phyloP scores from a whole-genome alignment of 2,329 filamentous ascomycete genomes.

The Cladophialophora exuberans region DNA sequence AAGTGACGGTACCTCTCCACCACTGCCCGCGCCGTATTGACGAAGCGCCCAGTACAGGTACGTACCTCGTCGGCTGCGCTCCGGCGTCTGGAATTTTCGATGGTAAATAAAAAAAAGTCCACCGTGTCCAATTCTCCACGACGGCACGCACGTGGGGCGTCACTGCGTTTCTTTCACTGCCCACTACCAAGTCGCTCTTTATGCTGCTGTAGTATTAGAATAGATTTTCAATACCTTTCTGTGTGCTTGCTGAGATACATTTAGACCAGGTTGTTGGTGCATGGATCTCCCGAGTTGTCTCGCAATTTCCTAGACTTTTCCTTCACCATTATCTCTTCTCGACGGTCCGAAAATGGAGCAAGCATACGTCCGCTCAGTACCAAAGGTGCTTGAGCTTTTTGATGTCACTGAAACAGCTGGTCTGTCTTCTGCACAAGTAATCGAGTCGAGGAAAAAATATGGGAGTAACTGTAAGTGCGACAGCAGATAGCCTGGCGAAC shows the following conservation, averaged over 20 bases:
- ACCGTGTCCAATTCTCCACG: slow-evolving; percentile 23
- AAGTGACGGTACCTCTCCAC: too few species aligned
- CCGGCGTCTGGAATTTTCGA: slow-evolving; percentile 33
- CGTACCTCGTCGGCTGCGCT: slow-evolving; percentile 4
- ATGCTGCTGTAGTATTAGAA: slow-evolving; percentile 7
- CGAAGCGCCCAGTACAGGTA: not conserved
- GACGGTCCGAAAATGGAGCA: slow-evolving; percentile 51
- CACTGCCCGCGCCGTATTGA: not conserved
- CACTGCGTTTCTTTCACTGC: slow-evolving; percentile 13
- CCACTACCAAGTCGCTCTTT: slow-evolving; percentile 1
- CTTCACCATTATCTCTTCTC: slow-evolving; percentile 9
- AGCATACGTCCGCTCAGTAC: slow-evolving; percentile 53
- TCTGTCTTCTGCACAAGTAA: slow-evolving; percentile 54
- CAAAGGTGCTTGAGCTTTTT: slow-evolving; percentile 57
- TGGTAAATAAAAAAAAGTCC: slow-evolving; percentile 12
- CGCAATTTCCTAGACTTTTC: slow-evolving; percentile 10
- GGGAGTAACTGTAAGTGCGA: slow-evolving; percentile 57
- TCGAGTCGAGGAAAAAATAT: slow-evolving; percentile 50
- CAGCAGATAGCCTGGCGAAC: not conserved
- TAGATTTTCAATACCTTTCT: slow-evolving; percentile 5
- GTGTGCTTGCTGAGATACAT: slow-evolving; percentile 1
- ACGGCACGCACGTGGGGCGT: slow-evolving; percentile 25
- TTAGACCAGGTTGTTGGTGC: slow-evolving; percentile 4
- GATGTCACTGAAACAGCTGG: slow-evolving; percentile 55
- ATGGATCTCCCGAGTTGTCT: slow-evolving; percentile 10